Evolutionary conservation across 2,329 filamentous ascomycete genomes (phyloP), one percentile per base, ranked within the genome.

Genomic region (Sarocladium brachiariae): DNA sequence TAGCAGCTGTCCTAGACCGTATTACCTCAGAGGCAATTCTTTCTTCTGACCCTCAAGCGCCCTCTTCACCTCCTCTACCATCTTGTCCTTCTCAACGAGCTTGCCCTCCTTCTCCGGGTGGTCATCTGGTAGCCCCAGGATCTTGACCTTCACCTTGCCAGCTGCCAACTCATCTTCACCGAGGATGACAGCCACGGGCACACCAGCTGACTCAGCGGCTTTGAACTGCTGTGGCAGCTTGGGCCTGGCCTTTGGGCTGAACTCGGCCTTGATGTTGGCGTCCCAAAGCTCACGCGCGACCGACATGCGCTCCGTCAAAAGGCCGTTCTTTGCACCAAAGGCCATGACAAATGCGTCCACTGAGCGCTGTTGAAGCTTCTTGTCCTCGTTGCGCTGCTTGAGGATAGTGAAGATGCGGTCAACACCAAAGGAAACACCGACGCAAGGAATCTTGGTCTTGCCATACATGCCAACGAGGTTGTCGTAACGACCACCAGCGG

Each of bases 301-400:
- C 23, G 82, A 74, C 82, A 96, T 91, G 57, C 92, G 86, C 73
- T 96, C 87, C 57, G 83, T 82, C 50, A 96, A 70, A 56, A 95
- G 74, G 41, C 89, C 89, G 14, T 78, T 85, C 69, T 91, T 92
- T 50, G 88, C 87, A 50, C 89, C 91, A 62, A 96, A 90, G 0
- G 90, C 90, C 90, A 97, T 97, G 61, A 97, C 86, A 68, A 83
- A 96, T 41, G 91, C 90, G 63, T 97, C 91, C 2, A 91, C 85
- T 56, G 77, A 76, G 55, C 87, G 75, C 49, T 77, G 60, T 78
- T 76, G 52, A 81, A 79, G 52, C 58, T 80, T 75, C 52, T 81
- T 78, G 51, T 76, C 78, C 54, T 80, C 82, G 63, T 89, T 77
- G 46, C 84, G 78, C 11, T 88, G 84, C 67, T 95, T 91, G 56